phyloP scores from a whole-genome alignment of 306 rosid species.

The Sphenostylis stenocarpa region DNA sequence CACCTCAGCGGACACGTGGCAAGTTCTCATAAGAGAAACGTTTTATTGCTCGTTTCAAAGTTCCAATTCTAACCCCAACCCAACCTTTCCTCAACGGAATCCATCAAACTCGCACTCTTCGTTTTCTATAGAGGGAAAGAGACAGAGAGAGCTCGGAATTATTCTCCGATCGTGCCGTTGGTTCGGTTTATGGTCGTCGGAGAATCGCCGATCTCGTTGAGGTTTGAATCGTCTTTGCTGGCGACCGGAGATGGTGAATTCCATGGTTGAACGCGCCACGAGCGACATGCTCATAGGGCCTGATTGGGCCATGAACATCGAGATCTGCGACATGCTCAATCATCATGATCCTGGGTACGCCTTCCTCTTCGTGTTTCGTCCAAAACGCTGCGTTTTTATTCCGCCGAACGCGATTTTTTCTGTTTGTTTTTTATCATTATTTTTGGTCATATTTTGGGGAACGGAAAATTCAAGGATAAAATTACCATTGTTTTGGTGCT shows the following conservation, averaged over 20 bases:
- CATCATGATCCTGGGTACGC: slow-evolving; percentile 89
- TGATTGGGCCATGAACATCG: slow-evolving; percentile 98
- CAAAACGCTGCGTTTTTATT: background rate
- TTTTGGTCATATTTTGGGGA: background rate
- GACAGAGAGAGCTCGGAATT: slow-evolving; percentile 31
- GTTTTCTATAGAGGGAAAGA: background rate
- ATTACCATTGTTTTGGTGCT: background rate
- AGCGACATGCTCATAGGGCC: slow-evolving; percentile 99
- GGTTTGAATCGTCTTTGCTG: slow-evolving; percentile 28
- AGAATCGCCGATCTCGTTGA: slow-evolving; percentile 25
- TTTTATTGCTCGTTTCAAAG: background rate
- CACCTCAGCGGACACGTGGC: slow-evolving; percentile 43
- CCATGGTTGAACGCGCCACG: slow-evolving; percentile 96
- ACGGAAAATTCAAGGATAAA: background rate
- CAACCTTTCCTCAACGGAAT: slow-evolving; percentile 29
- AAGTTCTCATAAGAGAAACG: background rate
- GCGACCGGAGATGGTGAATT: slow-evolving; percentile 72
- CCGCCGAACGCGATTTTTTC: background rate
- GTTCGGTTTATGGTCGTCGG: slow-evolving; percentile 33
- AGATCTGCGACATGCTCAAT: slow-evolving; percentile 96
- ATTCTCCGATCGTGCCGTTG: slow-evolving; percentile 36
- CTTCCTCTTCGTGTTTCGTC: background rate
- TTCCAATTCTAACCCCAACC: slow-evolving; percentile 28
- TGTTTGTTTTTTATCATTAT: background rate
- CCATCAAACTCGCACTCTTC: slow-evolving; percentile 30